phyloP scores from a whole-genome alignment of 2,329 filamentous ascomycete genomes.

The Akanthomyces dipterigenus region DNA sequence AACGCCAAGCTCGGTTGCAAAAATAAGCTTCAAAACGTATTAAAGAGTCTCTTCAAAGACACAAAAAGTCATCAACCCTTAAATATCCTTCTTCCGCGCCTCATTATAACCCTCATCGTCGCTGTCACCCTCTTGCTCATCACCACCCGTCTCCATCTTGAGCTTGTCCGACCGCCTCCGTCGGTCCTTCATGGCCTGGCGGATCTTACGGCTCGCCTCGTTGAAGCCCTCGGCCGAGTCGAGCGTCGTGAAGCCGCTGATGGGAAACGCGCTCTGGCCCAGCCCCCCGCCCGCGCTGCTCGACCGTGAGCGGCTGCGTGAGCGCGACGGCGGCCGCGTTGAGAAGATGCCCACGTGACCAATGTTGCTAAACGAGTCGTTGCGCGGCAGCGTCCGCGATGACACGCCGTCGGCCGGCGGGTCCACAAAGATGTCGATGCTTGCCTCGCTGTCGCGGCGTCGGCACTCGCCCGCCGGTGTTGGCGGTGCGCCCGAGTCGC shows the following conservation, averaged over 20 bases:
- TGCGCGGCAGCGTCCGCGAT: conserved; percentile 58
- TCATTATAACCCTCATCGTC: conserved; percentile 37
- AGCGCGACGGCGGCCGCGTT: conserved; percentile 77
- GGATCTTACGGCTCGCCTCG: conserved; percentile 76
- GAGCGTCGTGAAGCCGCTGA: conserved; percentile 63
- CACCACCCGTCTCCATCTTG: conserved; percentile 28
- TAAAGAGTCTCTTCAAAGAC: no score
- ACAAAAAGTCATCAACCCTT: conserved; percentile 7
- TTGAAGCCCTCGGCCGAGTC: conserved; percentile 67
- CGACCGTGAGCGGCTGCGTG: conserved; percentile 61
- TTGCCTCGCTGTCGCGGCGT: conserved; percentile 46
- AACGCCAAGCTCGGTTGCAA: background rate
- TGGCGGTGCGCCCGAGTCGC: conserved; percentile 25
- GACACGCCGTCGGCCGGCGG: conserved; percentile 33
- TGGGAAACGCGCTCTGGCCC: conserved; percentile 54
- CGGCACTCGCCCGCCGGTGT: conserved; percentile 27
- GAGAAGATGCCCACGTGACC: conserved; percentile 85
- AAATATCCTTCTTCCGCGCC: conserved; percentile 35
- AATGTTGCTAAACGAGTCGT: conserved; percentile 91
- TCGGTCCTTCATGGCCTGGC: conserved; percentile 68
- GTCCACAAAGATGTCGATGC: conserved; percentile 29
- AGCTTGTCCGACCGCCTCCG: conserved; percentile 46
- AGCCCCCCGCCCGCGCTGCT: conserved; percentile 60
- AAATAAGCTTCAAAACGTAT: no score
- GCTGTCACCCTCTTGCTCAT: conserved; percentile 31